Evolutionary conservation across 192 early-diverging fungal genomes (phyloP).

Genomic region (Funneliformis geosporum): DNA sequence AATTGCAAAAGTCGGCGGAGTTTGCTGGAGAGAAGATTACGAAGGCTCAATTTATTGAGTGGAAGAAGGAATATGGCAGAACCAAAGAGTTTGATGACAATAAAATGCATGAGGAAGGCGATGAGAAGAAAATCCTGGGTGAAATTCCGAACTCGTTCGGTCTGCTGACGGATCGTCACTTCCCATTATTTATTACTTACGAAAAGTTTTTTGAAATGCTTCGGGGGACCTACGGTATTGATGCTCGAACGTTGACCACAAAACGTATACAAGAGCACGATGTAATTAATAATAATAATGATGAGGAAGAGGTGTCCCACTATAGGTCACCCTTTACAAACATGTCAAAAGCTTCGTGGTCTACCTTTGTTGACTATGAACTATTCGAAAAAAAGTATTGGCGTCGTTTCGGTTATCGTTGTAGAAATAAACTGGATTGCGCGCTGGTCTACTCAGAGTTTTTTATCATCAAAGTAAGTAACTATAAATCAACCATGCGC

Average conservation of each 20-base stretch:
- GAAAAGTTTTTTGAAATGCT: slow-evolving; percentile 19
- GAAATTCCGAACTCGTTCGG: no score
- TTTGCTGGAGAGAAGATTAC: background rate
- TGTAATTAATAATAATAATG: background rate
- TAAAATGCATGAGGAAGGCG: background rate
- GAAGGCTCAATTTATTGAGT: background rate
- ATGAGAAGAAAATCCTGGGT: background rate
- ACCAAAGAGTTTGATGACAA: background rate
- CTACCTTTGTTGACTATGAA: background rate
- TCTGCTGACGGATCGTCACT: background rate
- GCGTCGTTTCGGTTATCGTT: background rate
- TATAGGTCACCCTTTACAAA: background rate
- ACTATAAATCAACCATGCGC: background rate
- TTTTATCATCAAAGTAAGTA: slow-evolving; percentile 7
- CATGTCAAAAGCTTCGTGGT: background rate
- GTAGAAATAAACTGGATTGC: background rate
- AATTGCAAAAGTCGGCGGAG: background rate
- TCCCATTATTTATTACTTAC: slow-evolving; percentile 17
- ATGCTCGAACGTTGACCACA: background rate
- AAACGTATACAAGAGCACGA: background rate
- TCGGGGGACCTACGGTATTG: slow-evolving; percentile 13
- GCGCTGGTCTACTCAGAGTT: slow-evolving; percentile 9
- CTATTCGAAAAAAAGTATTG: background rate
- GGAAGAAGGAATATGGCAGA: background rate
- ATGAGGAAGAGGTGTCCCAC: background rate